Base-by-base conservation (phyloP, 2,329 filamentous ascomycete species). In the Colletotrichum endophyticum region DNA sequence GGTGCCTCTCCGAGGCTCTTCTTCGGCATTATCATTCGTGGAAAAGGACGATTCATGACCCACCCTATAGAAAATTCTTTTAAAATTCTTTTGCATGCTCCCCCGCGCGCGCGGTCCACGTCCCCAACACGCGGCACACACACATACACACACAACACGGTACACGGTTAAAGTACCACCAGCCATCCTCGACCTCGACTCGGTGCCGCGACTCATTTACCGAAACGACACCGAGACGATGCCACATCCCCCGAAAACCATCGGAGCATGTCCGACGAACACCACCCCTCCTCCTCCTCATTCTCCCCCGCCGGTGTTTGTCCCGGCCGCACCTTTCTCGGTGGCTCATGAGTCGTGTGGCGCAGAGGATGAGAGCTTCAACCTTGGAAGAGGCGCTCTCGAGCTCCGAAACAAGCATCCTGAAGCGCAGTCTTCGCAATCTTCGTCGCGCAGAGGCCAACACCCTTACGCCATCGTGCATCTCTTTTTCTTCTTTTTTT, bases 321-420 rank as follows among this genome's bases (percentile, higher is more conserved):
- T 53, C 36, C 53, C 56, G 57, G 34, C 36, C 15, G 36, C 53
- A 19, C 25, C 22, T 15, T 16, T 12, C 13, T 63, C 34, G 34
- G 56, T 70, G 36, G 57, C 57, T 63, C 68, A 56, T 34, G 57
- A 91, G 57, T 70, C 57, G 68, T 70, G 68, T 53, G 44, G 66
- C 66, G 44, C 66, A 68, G 25, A 44, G 13, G 16, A 12, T 30
- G 16, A 62, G 22, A 22, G 19, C 56, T 27, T 34, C 25, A 32
- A 25, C 49, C 70, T 66, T 75, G 72, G 67, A 61, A 66, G 67
- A 75, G 68, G 61, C 32, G 72, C n/a, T 12, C 22, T 67, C 25
- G 9, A 57, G 30, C 39, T 61, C 72, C 27, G 22, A 62, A 72
- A 66, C 5, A 25, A 61, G 73, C 62, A 73, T 44, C 19, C 56